These are phyloP conservation scores for Mycosarcoma maydis DNA, from an alignment of 1,284 basidiomycete genomes.

Conservation along the genomic window DNA sequence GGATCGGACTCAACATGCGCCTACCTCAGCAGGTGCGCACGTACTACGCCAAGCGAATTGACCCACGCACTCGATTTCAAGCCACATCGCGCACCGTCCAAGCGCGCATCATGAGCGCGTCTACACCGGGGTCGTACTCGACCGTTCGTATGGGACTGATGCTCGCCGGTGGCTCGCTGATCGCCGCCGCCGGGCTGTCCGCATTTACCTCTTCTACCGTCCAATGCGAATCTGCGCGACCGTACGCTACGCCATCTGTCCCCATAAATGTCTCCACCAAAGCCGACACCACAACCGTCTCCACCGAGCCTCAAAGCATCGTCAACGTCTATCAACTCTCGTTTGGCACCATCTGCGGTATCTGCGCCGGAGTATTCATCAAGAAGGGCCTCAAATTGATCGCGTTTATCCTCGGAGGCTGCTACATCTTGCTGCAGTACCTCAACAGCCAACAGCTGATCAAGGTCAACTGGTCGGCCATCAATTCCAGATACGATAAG, in stretches of 20 bases:
- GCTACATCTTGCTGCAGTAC: conserved; percentile 63
- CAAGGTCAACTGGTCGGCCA: conserved; percentile 80
- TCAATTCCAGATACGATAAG: conserved; percentile 75
- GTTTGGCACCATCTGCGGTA: conserved; percentile 83
- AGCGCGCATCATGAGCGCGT: conserved; percentile 17
- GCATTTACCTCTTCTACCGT: conserved; percentile 13
- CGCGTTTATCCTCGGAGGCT: conserved; percentile 80
- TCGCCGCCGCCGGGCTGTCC: conserved; percentile 23
- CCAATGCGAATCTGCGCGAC: conserved; percentile 29
- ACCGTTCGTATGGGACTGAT: conserved; percentile 23
- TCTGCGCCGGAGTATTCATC: conserved; percentile 90
- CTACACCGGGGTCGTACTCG: conserved; percentile 9
- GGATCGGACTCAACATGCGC: conserved; percentile 23
- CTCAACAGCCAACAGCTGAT: conserved; percentile 70
- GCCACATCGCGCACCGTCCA: not conserved
- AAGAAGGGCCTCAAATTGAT: conserved; percentile 88
- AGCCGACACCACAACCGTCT: conserved; percentile 14
- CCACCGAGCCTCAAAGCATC: conserved; percentile 72
- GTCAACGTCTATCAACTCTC: conserved; percentile 83
- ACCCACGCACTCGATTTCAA: conserved; percentile 19
- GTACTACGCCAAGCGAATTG: conserved; percentile 35
- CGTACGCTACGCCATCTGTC: conserved; percentile 22
- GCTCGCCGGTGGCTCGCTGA: conserved; percentile 30
- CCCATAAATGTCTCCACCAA: conserved; percentile 11
- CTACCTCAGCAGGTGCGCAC: conserved; percentile 33